Evolutionary conservation across 139 green algal species (phyloP).

Genomic region (Prasinococcaceae sp.): DNA sequence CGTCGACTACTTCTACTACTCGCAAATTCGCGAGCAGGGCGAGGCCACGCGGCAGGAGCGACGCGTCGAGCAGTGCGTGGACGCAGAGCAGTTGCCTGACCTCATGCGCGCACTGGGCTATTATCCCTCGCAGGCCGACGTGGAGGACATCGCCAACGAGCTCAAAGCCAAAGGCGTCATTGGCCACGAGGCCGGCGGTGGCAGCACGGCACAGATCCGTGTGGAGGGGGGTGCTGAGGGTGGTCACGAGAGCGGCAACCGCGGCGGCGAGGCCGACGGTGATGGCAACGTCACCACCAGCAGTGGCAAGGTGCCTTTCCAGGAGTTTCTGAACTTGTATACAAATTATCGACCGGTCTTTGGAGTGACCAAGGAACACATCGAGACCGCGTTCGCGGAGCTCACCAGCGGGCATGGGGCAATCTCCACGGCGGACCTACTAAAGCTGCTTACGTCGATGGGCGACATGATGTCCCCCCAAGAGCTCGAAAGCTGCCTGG

Average conservation of each 20-base stretch:
- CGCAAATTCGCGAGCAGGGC: constrained; percentile 31
- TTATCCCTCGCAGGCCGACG: constrained; percentile 42
- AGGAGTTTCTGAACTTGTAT: constrained; percentile 44
- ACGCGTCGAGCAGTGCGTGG: constrained; percentile 24
- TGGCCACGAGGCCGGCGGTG: no score
- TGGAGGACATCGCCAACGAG: constrained; percentile 24
- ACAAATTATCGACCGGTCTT: constrained; percentile 46
- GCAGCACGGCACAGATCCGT: background rate
- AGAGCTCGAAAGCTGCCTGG: constrained; percentile 30
- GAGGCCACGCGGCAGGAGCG: constrained; percentile 29
- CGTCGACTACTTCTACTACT: constrained; percentile 48
- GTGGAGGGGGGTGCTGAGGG: background rate
- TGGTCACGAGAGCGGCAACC: background rate
- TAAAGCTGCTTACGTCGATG: constrained; percentile 23
- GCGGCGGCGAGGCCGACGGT: no score
- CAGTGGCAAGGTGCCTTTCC: constrained; percentile 36
- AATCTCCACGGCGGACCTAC: constrained; percentile 28
- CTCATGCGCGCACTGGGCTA: constrained; percentile 50
- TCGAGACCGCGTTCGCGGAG: constrained; percentile 33
- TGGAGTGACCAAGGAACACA: constrained; percentile 26
- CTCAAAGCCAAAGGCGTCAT: constrained; percentile 6
- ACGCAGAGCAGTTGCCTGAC: constrained; percentile 33
- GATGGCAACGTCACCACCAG: no score
- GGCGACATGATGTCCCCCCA: constrained; percentile 36
- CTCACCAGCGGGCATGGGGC: constrained; percentile 20